Evolutionary conservation across 2,329 filamentous ascomycete genomes (phyloP).

Genomic region (Curvularia verruculosa): DNA sequence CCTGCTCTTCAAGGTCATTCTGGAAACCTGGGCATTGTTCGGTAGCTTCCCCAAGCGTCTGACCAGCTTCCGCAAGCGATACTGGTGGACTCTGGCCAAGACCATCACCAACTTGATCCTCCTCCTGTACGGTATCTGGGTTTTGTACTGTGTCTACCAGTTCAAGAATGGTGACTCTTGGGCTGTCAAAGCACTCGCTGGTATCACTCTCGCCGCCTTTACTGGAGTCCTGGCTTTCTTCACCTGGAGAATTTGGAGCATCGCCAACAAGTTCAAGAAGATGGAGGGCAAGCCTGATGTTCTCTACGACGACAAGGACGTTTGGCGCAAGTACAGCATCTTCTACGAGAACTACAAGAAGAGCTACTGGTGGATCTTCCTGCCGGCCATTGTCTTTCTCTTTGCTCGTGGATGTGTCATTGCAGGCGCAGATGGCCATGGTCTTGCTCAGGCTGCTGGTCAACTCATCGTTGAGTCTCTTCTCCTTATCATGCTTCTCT

Average conservation of each 20-base stretch:
- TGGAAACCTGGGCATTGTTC: constrained; percentile 91
- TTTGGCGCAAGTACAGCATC: constrained; percentile 93
- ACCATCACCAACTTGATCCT: constrained; percentile 90
- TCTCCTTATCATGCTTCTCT: constrained; percentile 80
- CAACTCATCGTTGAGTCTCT: constrained; percentile 81
- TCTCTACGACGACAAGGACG: constrained; percentile 86
- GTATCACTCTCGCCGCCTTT: constrained; percentile 78
- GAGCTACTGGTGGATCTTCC: constrained; percentile 95
- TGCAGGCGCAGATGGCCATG: constrained; percentile 83
- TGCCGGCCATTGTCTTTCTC: constrained; percentile 87
- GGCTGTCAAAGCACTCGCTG: constrained; percentile 85
- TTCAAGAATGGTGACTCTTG: constrained; percentile 93
- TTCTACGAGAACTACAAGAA: constrained; percentile 98
- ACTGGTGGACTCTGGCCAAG: constrained; percentile 90
- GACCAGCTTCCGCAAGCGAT: constrained; percentile 87
- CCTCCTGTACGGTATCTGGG: constrained; percentile 92
- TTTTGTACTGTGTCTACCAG: constrained; percentile 93
- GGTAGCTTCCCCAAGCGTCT: constrained; percentile 82
- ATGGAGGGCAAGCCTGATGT: constrained; percentile 72
- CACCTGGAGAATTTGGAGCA: constrained; percentile 78
- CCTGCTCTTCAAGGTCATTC: constrained; percentile 85
- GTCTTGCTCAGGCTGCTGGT: constrained; percentile 77
- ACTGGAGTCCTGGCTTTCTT: constrained; percentile 84
- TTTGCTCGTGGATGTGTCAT: constrained; percentile 87
- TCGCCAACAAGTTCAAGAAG: constrained; percentile 75